phyloP scores from a whole-genome alignment of 208 protist genomes.

The Leishmania lainsoni region DNA sequence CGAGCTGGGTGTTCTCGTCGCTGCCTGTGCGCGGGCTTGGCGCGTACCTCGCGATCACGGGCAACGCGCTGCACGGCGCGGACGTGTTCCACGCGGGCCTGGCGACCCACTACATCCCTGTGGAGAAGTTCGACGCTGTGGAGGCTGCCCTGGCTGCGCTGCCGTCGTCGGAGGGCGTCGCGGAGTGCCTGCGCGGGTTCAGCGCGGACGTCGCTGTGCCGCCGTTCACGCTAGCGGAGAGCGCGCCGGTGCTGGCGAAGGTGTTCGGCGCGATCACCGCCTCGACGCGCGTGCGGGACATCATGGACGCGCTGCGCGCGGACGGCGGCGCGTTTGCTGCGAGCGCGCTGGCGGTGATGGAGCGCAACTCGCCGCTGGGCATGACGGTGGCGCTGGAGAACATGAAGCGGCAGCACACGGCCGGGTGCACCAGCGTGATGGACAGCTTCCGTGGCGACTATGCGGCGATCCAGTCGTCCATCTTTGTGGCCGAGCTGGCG shows the following conservation, averaged over 20 bases:
- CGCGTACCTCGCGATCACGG: constrained; percentile 83
- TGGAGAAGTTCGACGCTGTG: constrained; percentile 35
- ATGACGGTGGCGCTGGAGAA: constrained; percentile 61
- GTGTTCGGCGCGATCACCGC: constrained; percentile 41
- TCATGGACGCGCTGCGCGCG: constrained; percentile 37
- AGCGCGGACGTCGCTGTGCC: constrained; percentile 30
- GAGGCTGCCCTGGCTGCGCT: constrained; percentile 34
- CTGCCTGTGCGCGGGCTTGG: constrained; percentile 51
- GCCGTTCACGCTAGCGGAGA: constrained; percentile 49
- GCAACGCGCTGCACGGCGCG: constrained; percentile 68
- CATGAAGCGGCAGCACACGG: constrained; percentile 25
- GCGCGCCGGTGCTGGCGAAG: constrained; percentile 31
- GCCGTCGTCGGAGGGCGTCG: constrained; percentile 25
- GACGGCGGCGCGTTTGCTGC: constrained; percentile 50
- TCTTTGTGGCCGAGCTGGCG: constrained; percentile 36
- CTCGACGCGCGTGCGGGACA: constrained; percentile 43
- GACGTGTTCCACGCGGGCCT: constrained; percentile 69
- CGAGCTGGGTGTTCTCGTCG: constrained; percentile 66
- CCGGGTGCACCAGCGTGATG: constrained; percentile 2
- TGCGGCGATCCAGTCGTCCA: constrained; percentile 24
- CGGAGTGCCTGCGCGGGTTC: constrained; percentile 38
- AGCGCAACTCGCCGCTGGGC: constrained; percentile 54
- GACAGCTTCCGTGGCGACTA: constrained; percentile 34
- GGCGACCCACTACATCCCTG: constrained; percentile 72
- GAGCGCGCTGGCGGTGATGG: constrained; percentile 33